phyloP scores from a whole-genome alignment of 148 eudicot species.

The Vaccinium macrocarpon region DNA sequence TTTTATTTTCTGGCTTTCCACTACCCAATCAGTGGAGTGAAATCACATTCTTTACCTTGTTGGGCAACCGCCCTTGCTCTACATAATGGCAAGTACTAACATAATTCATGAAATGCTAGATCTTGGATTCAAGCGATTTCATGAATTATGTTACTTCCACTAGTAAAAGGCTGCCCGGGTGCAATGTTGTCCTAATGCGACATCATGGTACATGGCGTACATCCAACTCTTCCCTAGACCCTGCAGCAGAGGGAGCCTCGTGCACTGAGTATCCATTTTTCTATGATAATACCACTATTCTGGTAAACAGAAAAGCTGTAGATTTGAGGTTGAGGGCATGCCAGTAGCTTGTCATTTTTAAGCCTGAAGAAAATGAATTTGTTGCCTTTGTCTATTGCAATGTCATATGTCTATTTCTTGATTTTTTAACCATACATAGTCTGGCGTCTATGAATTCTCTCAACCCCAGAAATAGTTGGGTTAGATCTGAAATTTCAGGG shows the following conservation, averaged over 20 bases:
- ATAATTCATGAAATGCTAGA: background rate
- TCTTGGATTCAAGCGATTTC: background rate
- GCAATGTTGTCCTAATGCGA: background rate
- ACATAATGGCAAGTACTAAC: background rate
- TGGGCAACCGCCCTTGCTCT: too few relatives aligned
- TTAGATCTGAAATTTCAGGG: background rate
- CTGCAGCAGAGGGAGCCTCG: background rate
- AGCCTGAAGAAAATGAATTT: background rate
- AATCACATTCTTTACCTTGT: background rate
- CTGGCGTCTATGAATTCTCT: background rate
- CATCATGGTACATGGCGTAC: background rate
- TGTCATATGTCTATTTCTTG: background rate
- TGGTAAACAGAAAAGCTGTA: background rate
- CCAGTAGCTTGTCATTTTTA: slow-evolving; percentile 10
- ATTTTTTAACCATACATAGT: background rate
- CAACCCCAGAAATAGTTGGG: background rate
- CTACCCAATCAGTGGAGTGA: background rate
- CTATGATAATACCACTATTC: background rate
- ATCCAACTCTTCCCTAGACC: background rate
- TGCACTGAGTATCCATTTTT: background rate
- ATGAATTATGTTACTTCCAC: background rate
- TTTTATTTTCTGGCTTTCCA: slow-evolving; percentile 6
- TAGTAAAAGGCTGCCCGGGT: background rate
- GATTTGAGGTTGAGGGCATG: background rate
- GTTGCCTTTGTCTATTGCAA: background rate